These are phyloP conservation scores for Penicillium bovifimosum DNA, from an alignment of 495 filamentous ascomycete species.

Conservation along the genomic window DNA sequence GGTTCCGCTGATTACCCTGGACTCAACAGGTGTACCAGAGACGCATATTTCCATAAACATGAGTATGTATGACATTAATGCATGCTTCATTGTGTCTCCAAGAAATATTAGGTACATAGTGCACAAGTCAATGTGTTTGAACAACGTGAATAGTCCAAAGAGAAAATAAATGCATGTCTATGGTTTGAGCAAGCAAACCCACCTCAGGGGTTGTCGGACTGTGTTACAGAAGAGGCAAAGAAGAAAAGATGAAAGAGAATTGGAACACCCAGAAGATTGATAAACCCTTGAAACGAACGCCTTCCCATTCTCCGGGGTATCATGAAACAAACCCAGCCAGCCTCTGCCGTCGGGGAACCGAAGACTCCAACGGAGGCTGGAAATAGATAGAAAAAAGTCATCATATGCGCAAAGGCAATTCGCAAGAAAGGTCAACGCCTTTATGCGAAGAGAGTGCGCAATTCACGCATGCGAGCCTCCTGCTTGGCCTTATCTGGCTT, in stretches of 20 bases:
- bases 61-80: not conserved
- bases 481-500: slow-evolving; percentile 67
- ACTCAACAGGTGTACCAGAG: not conserved
- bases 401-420: too few relatives aligned
- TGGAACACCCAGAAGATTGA: too few relatives aligned
- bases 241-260: not conserved
- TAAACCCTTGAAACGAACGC: too few relatives aligned
- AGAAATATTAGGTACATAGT: not conserved
- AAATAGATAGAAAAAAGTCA: too few relatives aligned
- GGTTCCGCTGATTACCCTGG: not conserved
- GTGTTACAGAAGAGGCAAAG: too few relatives aligned
- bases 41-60: too few relatives aligned
- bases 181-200: not conserved
- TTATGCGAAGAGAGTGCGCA: slow-evolving; percentile 76
- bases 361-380: too few relatives aligned
- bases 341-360: too few relatives aligned
- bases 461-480: slow-evolving; percentile 70
- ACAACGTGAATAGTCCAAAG: not conserved
- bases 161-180: not conserved
- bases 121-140: not conserved
- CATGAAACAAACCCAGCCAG: too few relatives aligned
- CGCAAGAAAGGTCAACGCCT: too few relatives aligned
- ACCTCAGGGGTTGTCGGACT: too few relatives aligned
- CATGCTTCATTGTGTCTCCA: not conserved
- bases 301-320: too few relatives aligned